Evolutionary conservation across 2,329 filamentous ascomycete species (phyloP).

Genomic region (Sporothrix pallida): DNA sequence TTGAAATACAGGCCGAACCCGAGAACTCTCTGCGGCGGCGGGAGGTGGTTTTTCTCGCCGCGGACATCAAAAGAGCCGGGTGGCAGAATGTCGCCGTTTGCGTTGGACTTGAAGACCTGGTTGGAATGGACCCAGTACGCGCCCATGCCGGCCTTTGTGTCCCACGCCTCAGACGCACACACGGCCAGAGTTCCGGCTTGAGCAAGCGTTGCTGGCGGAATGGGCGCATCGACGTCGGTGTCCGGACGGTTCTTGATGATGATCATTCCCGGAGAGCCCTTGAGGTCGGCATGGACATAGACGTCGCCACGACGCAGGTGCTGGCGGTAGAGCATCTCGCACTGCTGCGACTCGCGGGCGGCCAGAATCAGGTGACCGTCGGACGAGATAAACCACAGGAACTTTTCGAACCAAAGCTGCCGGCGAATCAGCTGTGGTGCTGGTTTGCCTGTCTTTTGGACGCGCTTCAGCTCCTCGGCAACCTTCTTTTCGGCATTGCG

Average conservation of each 20-base stretch:
- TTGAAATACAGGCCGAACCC: slow-evolving; percentile 88
- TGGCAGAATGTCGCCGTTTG: slow-evolving; percentile 78
- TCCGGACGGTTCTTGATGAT: slow-evolving; percentile 81
- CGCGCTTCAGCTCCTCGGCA: slow-evolving; percentile 80
- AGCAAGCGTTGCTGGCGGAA: slow-evolving; percentile 87
- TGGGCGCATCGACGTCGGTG: slow-evolving; percentile 75
- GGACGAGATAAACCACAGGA: slow-evolving; percentile 91
- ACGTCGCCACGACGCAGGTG: slow-evolving; percentile 88
- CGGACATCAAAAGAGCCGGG: slow-evolving; percentile 79
- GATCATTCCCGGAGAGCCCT: slow-evolving; percentile 82
- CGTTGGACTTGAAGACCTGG: slow-evolving; percentile 85
- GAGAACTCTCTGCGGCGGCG: slow-evolving; percentile 83
- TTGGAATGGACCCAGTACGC: slow-evolving; percentile 94
- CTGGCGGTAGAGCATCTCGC: slow-evolving; percentile 86
- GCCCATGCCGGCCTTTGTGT: slow-evolving; percentile 92
- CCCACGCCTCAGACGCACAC: slow-evolving; percentile 88
- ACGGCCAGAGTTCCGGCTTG: slow-evolving; percentile 88
- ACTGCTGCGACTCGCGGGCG: slow-evolving; percentile 86
- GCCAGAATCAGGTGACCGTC: slow-evolving; percentile 93
- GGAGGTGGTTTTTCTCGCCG: slow-evolving; percentile 89
- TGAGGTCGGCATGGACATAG: slow-evolving; percentile 88
- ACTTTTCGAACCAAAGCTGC: slow-evolving; percentile 97
- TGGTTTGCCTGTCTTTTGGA: slow-evolving; percentile 89
- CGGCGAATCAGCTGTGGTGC: slow-evolving; percentile 81
- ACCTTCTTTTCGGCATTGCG: slow-evolving; percentile 93